Conservation (phyloP, 352 stramenopile genomes). For the Globisporangium recalcitrans region DNA sequence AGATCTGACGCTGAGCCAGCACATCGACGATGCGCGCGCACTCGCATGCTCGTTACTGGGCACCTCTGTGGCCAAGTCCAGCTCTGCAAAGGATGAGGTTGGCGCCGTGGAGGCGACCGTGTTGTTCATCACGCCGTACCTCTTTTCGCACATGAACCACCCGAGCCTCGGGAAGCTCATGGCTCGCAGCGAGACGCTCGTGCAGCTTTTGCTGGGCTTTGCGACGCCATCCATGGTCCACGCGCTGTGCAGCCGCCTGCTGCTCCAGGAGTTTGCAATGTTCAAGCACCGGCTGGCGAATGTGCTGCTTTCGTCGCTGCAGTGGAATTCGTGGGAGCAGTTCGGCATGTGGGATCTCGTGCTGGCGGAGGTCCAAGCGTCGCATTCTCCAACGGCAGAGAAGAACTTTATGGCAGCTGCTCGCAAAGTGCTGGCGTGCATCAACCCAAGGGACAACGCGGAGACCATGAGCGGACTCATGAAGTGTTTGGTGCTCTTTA, state of each 20-base stretch:
- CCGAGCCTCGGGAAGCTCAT: conserved; percentile 55
- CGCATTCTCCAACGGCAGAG: conserved; percentile 21
- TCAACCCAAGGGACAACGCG: conserved; percentile 60
- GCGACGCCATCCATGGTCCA: conserved; percentile 58
- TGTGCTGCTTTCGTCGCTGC: conserved; percentile 64
- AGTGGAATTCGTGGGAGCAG: conserved; percentile 84
- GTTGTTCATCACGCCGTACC: conserved; percentile 55
- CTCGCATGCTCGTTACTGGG: conserved; percentile 57
- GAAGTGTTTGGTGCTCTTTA: conserved; percentile 71
- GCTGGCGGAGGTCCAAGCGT: conserved; percentile 52
- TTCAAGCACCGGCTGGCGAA: conserved; percentile 67
- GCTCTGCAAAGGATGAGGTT: conserved; percentile 44
- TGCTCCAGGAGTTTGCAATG: conserved; percentile 74
- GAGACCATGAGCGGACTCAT: conserved; percentile 73
- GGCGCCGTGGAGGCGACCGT: conserved; percentile 54
- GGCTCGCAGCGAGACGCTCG: conserved; percentile 52
- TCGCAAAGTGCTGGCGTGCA: conserved; percentile 70
- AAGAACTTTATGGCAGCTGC: conserved; percentile 65
- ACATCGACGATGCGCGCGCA: conserved; percentile 71
- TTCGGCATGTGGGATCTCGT: conserved; percentile 78
- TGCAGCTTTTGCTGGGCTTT: conserved; percentile 62
- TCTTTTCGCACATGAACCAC: conserved; percentile 67
- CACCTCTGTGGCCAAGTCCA: conserved; percentile 23
- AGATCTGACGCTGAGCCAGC: conserved; percentile 64
- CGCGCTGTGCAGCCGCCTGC: conserved; percentile 47